These are phyloP conservation scores for Clarireedia hainanense DNA, from an alignment of 2,329 filamentous ascomycete genomes.

Conservation along the genomic window DNA sequence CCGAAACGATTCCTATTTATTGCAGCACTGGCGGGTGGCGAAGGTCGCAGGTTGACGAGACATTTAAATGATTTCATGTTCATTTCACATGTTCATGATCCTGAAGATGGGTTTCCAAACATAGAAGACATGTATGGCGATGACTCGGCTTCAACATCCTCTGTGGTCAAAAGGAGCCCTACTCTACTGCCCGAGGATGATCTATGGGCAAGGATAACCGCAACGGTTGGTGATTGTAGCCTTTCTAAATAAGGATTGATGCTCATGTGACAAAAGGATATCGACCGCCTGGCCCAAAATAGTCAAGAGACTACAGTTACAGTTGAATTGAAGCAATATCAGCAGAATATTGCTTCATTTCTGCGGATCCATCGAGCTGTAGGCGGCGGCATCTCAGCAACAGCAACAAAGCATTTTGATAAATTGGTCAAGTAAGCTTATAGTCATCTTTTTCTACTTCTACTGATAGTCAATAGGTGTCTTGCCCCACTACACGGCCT, in stretches of 20 bases:
- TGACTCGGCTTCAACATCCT: slow-evolving; percentile 26
- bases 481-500: slow-evolving; percentile 77
- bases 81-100: slow-evolving; percentile 77
- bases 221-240: slow-evolving; percentile 13
- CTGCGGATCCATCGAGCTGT: slow-evolving; percentile 83
- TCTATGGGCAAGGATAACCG: slow-evolving; percentile 22
- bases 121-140: slow-evolving; percentile 51
- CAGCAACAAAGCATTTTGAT: slow-evolving; percentile 70
- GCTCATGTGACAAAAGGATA: slow-evolving; percentile 20
- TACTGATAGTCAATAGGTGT: slow-evolving; percentile 35
- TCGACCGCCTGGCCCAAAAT: slow-evolving; percentile 36
- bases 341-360: slow-evolving; percentile 82
- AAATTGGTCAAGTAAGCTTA: slow-evolving; percentile 49
- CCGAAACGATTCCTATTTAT: slow-evolving; percentile 76
- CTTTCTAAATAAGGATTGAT: background rate
- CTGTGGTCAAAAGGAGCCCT: slow-evolving; percentile 27
- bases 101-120: slow-evolving; percentile 64
- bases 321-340: slow-evolving; percentile 73
- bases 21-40: slow-evolving; percentile 53
- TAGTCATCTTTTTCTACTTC: background rate
- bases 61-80: slow-evolving; percentile 78
- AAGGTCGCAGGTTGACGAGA: slow-evolving; percentile 41
- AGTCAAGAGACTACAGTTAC: slow-evolving; percentile 54
- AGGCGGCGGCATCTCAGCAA: slow-evolving; percentile 65
- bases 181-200: slow-evolving; percentile 10